These are phyloP conservation scores for Cordia subcordata DNA, from an alignment of 257 asterid species.

Conservation along the genomic window DNA sequence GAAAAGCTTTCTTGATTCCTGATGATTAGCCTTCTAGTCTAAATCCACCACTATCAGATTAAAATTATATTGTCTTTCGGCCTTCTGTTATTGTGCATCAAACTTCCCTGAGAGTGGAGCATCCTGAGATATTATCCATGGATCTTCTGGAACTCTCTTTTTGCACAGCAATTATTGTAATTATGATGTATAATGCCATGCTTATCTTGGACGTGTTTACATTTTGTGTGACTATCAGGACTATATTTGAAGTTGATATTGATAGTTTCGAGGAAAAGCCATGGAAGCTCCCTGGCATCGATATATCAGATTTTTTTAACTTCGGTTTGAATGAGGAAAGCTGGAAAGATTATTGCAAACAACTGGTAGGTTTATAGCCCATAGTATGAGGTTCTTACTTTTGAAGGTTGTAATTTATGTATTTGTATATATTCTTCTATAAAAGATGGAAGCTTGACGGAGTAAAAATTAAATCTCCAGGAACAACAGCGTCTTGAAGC, in stretches of 20 bases:
- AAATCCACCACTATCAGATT: not conserved
- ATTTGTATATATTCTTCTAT: conserved; percentile 1
- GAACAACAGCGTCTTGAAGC: conserved; percentile 92
- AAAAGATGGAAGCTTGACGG: conserved; percentile 15
- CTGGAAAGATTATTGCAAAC: conserved; percentile 97
- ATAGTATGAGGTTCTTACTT: not conserved
- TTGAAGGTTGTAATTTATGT: not conserved
- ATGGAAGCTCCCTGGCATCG: conserved; percentile 82
- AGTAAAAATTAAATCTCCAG: conserved; percentile 38
- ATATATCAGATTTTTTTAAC: conserved; percentile 84
- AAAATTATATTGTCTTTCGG: not conserved
- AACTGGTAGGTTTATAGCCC: conserved; percentile 49
- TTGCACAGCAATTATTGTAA: not conserved
- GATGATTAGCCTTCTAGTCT: not conserved
- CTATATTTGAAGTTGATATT: conserved; percentile 96
- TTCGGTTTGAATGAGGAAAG: conserved; percentile 85
- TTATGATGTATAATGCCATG: not conserved
- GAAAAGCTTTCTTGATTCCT: not conserved
- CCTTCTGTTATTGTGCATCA: not conserved
- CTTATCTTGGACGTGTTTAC: not conserved
- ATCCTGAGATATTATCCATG: not conserved
- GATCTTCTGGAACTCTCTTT: not conserved
- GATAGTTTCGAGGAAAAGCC: conserved; percentile 96
- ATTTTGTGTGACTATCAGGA: conserved; percentile 46
- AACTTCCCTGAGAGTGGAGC: not conserved